phyloP scores from a whole-genome alignment of 805 yeast genomes.

The Yarrowia phangngaensis region DNA sequence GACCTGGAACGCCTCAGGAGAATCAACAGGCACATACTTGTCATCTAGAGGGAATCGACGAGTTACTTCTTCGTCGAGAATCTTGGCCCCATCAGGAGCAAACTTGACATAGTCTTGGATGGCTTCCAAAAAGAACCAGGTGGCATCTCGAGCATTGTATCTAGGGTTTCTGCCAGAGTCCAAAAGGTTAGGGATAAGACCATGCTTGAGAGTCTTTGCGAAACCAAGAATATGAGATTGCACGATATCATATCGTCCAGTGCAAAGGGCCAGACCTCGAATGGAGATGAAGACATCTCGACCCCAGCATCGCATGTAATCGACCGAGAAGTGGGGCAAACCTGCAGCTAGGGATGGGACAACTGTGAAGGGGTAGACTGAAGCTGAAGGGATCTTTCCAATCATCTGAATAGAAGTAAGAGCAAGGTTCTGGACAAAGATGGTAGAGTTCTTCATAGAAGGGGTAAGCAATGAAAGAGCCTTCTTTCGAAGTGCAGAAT shows the following conservation, averaged over 20 bases:
- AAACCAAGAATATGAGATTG: slow-evolving; percentile 75
- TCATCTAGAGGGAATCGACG: slow-evolving; percentile 91
- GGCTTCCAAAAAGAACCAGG: slow-evolving; percentile 89
- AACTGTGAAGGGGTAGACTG: slow-evolving; percentile 57
- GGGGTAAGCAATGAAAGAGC: slow-evolving; percentile 57
- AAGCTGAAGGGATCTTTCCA: slow-evolving; percentile 67
- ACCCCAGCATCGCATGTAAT: slow-evolving; percentile 98
- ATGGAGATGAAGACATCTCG: slow-evolving; percentile 88
- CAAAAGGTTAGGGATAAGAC: slow-evolving; percentile 85
- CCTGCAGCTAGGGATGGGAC: slow-evolving; percentile 91
- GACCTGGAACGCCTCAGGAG: slow-evolving; percentile 70
- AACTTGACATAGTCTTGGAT: slow-evolving; percentile 71
- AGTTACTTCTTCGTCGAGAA: slow-evolving; percentile 66
- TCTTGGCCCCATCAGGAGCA: slow-evolving; percentile 64
- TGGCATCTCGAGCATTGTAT: slow-evolving; percentile 95
- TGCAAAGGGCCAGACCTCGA: slow-evolving; percentile 72
- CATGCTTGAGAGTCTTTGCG: slow-evolving; percentile 90
- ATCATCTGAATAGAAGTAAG: slow-evolving; percentile 84
- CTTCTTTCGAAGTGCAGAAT: slow-evolving; percentile 70
- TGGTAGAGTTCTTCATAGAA: slow-evolving; percentile 56
- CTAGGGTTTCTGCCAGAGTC: slow-evolving; percentile 94
- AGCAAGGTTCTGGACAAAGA: slow-evolving; percentile 75
- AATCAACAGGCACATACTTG: slow-evolving; percentile 62
- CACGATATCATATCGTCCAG: slow-evolving; percentile 78
- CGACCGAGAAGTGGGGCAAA: slow-evolving; percentile 85